Conservation (phyloP, 805 yeast species). For the Wickerhamomyces hampshirensis region DNA sequence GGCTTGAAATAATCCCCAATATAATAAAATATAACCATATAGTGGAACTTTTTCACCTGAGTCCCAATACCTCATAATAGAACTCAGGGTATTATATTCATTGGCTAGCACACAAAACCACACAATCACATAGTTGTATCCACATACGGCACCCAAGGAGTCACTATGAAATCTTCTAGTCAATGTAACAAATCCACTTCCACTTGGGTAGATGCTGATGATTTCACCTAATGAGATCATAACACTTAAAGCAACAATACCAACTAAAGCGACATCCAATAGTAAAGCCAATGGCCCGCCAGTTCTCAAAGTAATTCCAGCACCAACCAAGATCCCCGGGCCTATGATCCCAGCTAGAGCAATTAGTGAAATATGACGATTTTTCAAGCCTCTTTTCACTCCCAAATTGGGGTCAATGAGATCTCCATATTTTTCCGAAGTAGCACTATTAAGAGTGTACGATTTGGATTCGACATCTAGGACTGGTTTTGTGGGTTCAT, state of each 20-base stretch:
- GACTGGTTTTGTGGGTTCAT: too few species aligned
- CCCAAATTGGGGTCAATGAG: constrained; percentile 12
- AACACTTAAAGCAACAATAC: constrained; percentile 48
- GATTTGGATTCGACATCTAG: too few species aligned
- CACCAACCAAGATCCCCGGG: constrained; percentile 53
- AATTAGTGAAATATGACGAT: constrained; percentile 46
- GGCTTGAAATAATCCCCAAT: constrained; percentile 46
- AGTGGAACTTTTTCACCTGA: constrained; percentile 49
- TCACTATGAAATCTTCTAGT: constrained; percentile 48
- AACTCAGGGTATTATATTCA: constrained; percentile 50
- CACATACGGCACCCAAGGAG: constrained; percentile 52
- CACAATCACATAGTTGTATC: constrained; percentile 50
- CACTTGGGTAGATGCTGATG: constrained; percentile 48
- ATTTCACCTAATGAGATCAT: constrained; percentile 56
- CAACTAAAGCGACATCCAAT: constrained; percentile 45
- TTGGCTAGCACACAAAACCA: constrained; percentile 56
- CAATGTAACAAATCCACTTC: constrained; percentile 42
- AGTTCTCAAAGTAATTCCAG: constrained; percentile 43
- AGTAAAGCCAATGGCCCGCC: constrained; percentile 51
- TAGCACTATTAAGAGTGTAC: neutral
- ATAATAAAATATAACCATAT: constrained; percentile 50
- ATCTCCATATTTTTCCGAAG: neutral
- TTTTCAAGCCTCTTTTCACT: constrained; percentile 42
- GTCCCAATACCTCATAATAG: constrained; percentile 38
- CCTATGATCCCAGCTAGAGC: constrained; percentile 58